Percentiles rank a stretch among this genome's conserved stretches.
These are phyloP conservation scores for Colletotrichum incanum DNA, from an alignment of 2,329 filamentous ascomycete genomes.

Conservation along the genomic window DNA sequence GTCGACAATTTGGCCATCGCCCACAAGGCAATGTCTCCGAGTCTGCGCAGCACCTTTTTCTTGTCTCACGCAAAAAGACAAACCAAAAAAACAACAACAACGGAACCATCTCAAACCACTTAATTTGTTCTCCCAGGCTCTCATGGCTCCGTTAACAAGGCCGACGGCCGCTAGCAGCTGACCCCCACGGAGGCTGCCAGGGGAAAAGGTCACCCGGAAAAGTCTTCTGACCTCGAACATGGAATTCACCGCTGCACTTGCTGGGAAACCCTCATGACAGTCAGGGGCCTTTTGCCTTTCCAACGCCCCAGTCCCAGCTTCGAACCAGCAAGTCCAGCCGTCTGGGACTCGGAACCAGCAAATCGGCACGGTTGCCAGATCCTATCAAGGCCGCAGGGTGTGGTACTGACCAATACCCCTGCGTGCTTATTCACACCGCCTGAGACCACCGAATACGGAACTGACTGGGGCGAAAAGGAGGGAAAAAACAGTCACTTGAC, in stretches of 20 bases:
- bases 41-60: not conserved
- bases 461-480: not conserved
- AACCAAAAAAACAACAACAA: not conserved
- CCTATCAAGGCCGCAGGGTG: slow-evolving; percentile 21
- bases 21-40: not conserved
- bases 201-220: slow-evolving; percentile 30
- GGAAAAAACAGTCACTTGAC: slow-evolving; percentile 25
- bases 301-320: slow-evolving; percentile 2
- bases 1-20: not conserved
- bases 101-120: not conserved
- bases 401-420: slow-evolving; percentile 28
- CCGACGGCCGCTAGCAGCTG: slow-evolving; percentile 17
- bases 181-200: slow-evolving; percentile 33
- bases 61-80: not conserved
- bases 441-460: not conserved
- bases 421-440: slow-evolving; percentile 42
- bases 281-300: not conserved
- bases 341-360: slow-evolving; percentile 36
- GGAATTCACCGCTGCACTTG: slow-evolving; percentile 30
- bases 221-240: slow-evolving; percentile 32
- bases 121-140: not conserved
- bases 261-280: slow-evolving; percentile 14
- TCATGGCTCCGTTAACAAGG: slow-evolving; percentile 11
- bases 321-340: slow-evolving; percentile 38
- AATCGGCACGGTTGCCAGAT: slow-evolving; percentile 42